A percentile compares a stretch with the other conserved stretches of the same genome.
phyloP scores from a whole-genome alignment of 331 rosid genomes.

The Pyracantha coccinea region DNA sequence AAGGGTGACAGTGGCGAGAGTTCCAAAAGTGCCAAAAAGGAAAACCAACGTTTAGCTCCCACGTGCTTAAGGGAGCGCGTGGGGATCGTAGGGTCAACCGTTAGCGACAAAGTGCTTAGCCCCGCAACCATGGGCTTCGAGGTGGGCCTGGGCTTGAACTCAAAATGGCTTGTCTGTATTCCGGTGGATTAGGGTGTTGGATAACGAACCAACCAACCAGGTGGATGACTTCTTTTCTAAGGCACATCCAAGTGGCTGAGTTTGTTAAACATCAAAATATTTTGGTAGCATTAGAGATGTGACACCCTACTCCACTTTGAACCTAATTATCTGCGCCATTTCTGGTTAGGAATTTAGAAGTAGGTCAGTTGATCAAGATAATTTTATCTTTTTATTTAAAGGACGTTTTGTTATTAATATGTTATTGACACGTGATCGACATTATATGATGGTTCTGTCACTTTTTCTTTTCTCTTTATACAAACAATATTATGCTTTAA shows the following conservation, averaged over 20 bases:
- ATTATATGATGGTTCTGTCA: too few species aligned
- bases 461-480: too few species aligned
- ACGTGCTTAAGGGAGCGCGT: conserved; percentile 39
- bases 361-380: too few species aligned
- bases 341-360: too few species aligned
- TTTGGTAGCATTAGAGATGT: conserved; percentile 5
- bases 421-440: too few species aligned
- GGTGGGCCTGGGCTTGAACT: conserved; percentile 29
- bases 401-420: too few species aligned
- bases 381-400: too few species aligned
- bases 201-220: neutral
- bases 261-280: neutral
- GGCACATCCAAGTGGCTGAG: neutral
- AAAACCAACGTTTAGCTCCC: neutral
- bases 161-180: neutral
- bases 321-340: neutral
- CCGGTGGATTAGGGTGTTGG: conserved; percentile 1
- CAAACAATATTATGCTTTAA: too few species aligned
- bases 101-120: conserved; percentile 26
- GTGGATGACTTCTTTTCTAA: neutral
- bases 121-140: conserved; percentile 16
- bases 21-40: conserved; percentile 42
- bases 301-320: neutral
- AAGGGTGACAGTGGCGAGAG: conserved; percentile 28
- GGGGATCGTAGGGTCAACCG: conserved; percentile 25